A percentile compares a stretch with the other conserved stretches of the same genome.
phyloP scores from a whole-genome alignment of 2,329 filamentous ascomycete genomes.

The Ascocoryne sarcoides region DNA sequence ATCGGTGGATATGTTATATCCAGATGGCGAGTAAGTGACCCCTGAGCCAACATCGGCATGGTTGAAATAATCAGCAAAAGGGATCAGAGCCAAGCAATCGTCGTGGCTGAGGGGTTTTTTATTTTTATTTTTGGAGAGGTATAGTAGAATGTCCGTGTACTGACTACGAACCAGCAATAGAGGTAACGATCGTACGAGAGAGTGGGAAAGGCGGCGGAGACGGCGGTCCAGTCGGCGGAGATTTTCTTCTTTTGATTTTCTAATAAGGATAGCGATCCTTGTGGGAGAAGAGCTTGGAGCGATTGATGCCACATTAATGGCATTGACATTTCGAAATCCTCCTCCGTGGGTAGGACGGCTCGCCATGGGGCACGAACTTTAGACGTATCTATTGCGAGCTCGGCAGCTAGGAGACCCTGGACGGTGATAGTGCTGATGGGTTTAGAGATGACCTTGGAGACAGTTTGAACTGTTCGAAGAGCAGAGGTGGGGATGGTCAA shows the following conservation, averaged over 20 bases:
- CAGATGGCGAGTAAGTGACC: constrained; percentile 39
- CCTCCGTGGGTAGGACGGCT: constrained; percentile 54
- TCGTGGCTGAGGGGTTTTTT: constrained; percentile 31
- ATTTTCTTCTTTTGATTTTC: constrained; percentile 46
- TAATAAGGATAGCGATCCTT: constrained; percentile 37
- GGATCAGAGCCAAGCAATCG: constrained; percentile 61
- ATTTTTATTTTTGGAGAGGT: constrained; percentile 9
- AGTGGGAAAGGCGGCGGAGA: constrained; percentile 35
- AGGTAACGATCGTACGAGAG: constrained; percentile 34
- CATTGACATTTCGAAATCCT: constrained; percentile 50
- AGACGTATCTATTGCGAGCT: too few species aligned
- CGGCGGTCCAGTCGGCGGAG: constrained; percentile 38
- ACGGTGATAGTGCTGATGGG: constrained; percentile 48
- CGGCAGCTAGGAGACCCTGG: constrained; percentile 66
- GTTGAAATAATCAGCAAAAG: constrained; percentile 67
- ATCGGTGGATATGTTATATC: constrained; percentile 54
- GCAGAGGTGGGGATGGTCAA: constrained; percentile 55
- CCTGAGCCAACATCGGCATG: constrained; percentile 32
- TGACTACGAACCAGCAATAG: constrained; percentile 52
- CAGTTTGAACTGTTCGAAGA: constrained; percentile 55
- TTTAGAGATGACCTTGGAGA: constrained; percentile 44
- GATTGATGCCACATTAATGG: constrained; percentile 44
- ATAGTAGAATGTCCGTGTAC: constrained; percentile 56
- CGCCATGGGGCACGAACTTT: constrained; percentile 56
- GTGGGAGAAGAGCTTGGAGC: constrained; percentile 38